Base-by-base conservation (phyloP, 1,284 basidiomycete species). In the Trametes polyzona region DNA sequence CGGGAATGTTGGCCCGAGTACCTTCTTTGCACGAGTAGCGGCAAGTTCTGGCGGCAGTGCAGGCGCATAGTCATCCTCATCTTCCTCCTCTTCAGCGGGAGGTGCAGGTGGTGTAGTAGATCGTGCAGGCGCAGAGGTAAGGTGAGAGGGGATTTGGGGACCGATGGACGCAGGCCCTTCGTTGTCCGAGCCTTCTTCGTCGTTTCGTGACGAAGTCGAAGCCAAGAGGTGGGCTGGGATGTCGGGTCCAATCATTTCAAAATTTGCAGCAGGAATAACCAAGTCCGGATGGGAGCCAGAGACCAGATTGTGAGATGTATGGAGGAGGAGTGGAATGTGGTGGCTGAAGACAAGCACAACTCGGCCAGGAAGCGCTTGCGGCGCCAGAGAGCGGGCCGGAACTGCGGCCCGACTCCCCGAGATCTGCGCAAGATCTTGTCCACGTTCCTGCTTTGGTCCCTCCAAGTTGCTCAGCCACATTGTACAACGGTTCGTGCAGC, bases 41-140 rank as follows among this genome's bases (percentile, higher is more conserved):
- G 70, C 67, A 30, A 86, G 72, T 48, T 87, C 84, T 35, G 89
- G 88, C 10, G 88, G 89, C 16, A 90, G 74, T 10, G 79, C 80
- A 5, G 88, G 87, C 4, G 73, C 74, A 65, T 87, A 87, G 59
- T 82, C 79, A 30, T 86, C 82, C 10, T 82, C 81, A 5, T 83
- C 82, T 2, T 79, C 76, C 3, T 67, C 65, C 10, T 65, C 59
- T 6, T 62, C 57, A 1, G 47, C 10, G 19, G 36, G 24, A 5
- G 55, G 35, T 3, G 49, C 9, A 3, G 29, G 26, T 19, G 48
- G 46, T 11, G 47, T 47, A 19, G 57, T 42, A 4, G 52, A 42
- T 11, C 36, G 32, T 16, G 53, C 9, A 10, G 55, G 23, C 11
- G 47, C 17, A 16, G 53, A 11, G 19, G 19, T 24, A 23, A 43